A percentile compares a stretch with the other conserved stretches of the same genome.
These are phyloP conservation scores for Allium cepa DNA, from an alignment of 106 monocot species.

Conservation along the genomic window DNA sequence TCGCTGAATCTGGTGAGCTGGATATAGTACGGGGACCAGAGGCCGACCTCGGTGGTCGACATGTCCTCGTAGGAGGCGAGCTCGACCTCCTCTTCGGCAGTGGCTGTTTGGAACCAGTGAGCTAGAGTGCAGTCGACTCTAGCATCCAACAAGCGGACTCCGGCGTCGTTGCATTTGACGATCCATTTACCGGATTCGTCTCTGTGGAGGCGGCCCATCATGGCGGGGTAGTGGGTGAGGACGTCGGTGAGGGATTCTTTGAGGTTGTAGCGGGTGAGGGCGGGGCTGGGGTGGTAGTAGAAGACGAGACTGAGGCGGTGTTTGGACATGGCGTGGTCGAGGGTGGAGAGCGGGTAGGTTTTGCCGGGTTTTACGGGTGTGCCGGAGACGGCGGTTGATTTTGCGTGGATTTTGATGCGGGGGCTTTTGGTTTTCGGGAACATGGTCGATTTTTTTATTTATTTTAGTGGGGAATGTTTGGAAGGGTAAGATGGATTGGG, in stretches of 20 bases:
- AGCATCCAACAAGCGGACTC: constrained; percentile 62
- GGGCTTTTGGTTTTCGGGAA: no score
- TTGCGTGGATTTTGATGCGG: constrained; percentile 10
- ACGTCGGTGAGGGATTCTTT: constrained; percentile 75
- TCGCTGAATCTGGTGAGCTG: constrained; percentile 75
- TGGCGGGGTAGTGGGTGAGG: constrained; percentile 64
- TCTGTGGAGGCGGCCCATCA: constrained; percentile 48
- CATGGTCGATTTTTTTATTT: no score
- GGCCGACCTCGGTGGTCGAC: constrained; percentile 22
- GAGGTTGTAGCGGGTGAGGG: constrained; percentile 14
- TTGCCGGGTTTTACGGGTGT: constrained; percentile 66
- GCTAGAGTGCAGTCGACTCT: constrained; percentile 30
- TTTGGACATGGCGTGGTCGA: constrained; percentile 68
- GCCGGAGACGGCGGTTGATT: constrained; percentile 41
- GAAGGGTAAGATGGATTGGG: no score
- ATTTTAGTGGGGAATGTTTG: no score
- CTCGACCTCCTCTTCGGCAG: constrained; percentile 49
- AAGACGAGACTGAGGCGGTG: constrained; percentile 56
- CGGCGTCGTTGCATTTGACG: constrained; percentile 82
- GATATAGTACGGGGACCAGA: constrained; percentile 51
- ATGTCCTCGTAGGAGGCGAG: constrained; percentile 59
- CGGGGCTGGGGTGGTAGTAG: constrained; percentile 45
- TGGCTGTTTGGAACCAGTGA: constrained; percentile 52
- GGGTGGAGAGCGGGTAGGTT: constrained; percentile 52
- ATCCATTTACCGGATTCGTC: constrained; percentile 35